A percentile compares a stretch with the other conserved stretches of the same genome.
These are phyloP conservation scores for Lasiosphaeria miniovina DNA, from an alignment of 495 filamentous ascomycete species.

Conservation along the genomic window DNA sequence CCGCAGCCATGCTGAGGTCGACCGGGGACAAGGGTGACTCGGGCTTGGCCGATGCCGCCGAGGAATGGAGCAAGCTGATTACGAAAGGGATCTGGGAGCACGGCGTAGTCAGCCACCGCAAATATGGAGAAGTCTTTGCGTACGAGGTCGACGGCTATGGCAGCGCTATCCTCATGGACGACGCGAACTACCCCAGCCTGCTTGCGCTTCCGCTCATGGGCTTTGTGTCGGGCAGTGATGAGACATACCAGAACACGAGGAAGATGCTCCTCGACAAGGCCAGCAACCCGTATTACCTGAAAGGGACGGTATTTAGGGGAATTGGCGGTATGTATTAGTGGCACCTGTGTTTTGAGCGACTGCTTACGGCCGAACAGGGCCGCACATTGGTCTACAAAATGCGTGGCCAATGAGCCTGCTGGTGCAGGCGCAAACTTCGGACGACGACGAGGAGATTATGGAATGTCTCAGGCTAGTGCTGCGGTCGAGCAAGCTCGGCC, in stretches of 20 bases:
- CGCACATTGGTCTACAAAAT: conserved; percentile 74
- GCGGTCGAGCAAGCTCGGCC: conserved; percentile 65
- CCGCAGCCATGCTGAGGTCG: conserved; percentile 62
- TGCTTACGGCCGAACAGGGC: conserved; percentile 32
- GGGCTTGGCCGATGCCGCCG: conserved; percentile 51
- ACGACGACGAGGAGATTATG: conserved; percentile 79
- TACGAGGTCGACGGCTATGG: conserved; percentile 98
- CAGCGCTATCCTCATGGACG: conserved; percentile 89
- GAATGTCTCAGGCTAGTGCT: conserved; percentile 69
- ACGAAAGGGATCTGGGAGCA: conserved; percentile 78
- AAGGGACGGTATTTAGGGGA: conserved; percentile 74
- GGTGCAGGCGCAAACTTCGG: conserved; percentile 85
- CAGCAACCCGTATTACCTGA: conserved; percentile 87
- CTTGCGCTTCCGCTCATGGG: conserved; percentile 84
- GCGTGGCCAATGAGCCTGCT: conserved; percentile 98
- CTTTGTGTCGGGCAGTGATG: conserved; percentile 65
- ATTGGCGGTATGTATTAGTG: conserved; percentile 66
- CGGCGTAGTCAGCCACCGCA: conserved; percentile 80
- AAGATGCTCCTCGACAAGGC: conserved; percentile 78
- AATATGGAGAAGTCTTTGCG: conserved; percentile 86
- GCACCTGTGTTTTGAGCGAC: not conserved
- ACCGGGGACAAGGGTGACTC: conserved; percentile 48
- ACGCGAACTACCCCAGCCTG: conserved; percentile 91
- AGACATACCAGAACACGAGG: conserved; percentile 83
- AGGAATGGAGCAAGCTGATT: conserved; percentile 64